Base-by-base conservation (phyloP, 371 early-diverging fungal genomes). In the Furculomyces boomerangus region DNA sequence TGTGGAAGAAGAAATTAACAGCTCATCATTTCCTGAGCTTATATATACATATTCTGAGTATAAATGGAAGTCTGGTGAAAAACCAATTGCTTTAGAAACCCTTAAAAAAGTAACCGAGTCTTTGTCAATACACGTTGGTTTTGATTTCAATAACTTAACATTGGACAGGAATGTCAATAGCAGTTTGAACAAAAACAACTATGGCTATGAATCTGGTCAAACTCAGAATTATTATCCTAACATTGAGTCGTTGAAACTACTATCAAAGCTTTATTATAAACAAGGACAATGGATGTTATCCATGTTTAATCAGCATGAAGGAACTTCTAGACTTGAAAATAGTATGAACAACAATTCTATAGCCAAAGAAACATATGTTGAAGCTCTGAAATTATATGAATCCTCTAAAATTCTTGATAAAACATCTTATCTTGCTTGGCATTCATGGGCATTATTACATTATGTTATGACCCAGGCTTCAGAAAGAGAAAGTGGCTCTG, bases 341-440 rank as follows among this genome's bases (percentile, higher is more conserved):
- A 49, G 18, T 31, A 30, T 41, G 18, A 14, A 30, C 13, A 27
- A 26, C n/a, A 22, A 24, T 16, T 13, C 1, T 28, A 26, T 30
- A 8, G 8, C 30, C 44, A 1, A 65, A 54, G 18, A 54, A 69
- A 32, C 64, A 66, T 18, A 28, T 14, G 18, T 22, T 20, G 47
- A 58, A 2, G 59, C 63, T 10, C 61, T 94, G 28, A 68, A 78
- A 26, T 85, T 87, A 2, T 92, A 89, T 64, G 71, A 79, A 0
- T 75, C 88, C 14, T 94, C 98, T 0, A 93, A 92, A 1, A 82
- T 86, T 30, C 81, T 86, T 69, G 94, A 95, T 71, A 78, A 77
- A 71, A 77, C 87, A 45, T 95, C 90, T 89, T 95, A 98, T 75
- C 94, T 93, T 67, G 93, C 94, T 28, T 96, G 97, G 96, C 97